Conservation (phyloP, 2,329 filamentous ascomycete genomes). For the Sclerotinia spermophila region DNA sequence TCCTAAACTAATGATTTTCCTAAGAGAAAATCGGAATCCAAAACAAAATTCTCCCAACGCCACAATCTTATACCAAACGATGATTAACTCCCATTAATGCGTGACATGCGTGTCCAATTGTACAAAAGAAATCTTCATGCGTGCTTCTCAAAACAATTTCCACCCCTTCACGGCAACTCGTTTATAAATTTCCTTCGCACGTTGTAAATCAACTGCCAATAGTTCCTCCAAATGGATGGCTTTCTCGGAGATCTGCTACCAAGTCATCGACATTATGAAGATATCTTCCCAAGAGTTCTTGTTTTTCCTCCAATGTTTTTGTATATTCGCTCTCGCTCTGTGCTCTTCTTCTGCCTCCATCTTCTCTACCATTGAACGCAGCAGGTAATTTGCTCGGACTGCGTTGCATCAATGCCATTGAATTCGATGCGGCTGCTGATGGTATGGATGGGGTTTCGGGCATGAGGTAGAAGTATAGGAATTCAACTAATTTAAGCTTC, state of each 20-base stretch:
- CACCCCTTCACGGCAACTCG: not conserved
- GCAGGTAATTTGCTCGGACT: slow-evolving; percentile 66
- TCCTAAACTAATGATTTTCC: not conserved
- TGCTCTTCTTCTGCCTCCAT: slow-evolving; percentile 36
- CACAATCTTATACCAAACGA: not conserved
- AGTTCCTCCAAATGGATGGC: slow-evolving; percentile 66
- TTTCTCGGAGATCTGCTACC: slow-evolving; percentile 70
- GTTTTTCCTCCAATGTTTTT: slow-evolving; percentile 63
- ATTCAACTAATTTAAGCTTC: slow-evolving; percentile 94
- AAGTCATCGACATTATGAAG: slow-evolving; percentile 61
- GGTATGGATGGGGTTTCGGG: slow-evolving; percentile 69
- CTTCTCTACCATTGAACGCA: slow-evolving; percentile 46
- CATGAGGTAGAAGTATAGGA: slow-evolving; percentile 98
- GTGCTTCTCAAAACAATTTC: not conserved
- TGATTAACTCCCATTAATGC: slow-evolving; percentile 15
- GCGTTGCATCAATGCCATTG: slow-evolving; percentile 55
- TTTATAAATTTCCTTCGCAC: not conserved
- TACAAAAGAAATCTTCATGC: not conserved
- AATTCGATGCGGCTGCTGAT: slow-evolving; percentile 45
- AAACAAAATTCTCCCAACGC: not conserved
- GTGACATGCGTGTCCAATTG: slow-evolving; percentile 1
- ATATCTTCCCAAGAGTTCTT: slow-evolving; percentile 59
- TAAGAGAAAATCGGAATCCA: not conserved
- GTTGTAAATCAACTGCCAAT: slow-evolving; percentile 40
- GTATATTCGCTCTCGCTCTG: slow-evolving; percentile 42